phyloP scores from a whole-genome alignment of 208 protist genomes.

The Jaenimonas drosophilae region DNA sequence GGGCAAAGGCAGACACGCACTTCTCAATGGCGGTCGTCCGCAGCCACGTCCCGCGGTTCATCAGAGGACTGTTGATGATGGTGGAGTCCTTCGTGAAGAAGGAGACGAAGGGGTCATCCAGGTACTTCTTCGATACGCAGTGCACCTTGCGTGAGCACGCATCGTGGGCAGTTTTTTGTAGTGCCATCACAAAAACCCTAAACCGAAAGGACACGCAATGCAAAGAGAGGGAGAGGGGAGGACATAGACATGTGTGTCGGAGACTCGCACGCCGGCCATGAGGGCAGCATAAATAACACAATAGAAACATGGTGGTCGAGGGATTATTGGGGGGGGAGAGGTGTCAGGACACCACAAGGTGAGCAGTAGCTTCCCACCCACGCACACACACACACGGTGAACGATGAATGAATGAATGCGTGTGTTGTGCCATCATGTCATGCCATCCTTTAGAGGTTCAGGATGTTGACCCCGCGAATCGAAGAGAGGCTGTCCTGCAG shows the following conservation, averaged over 20 bases:
- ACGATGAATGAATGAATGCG: background rate
- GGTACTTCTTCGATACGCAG: constrained; percentile 74
- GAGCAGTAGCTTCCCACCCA: background rate
- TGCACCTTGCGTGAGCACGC: constrained; percentile 86
- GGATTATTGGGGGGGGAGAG: background rate
- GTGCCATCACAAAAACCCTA: constrained; percentile 52
- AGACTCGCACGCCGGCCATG: too few relatives aligned
- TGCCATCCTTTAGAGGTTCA: background rate
- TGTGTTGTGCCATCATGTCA: background rate
- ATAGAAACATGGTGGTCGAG: too few relatives aligned
- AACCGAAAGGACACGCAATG: too few relatives aligned
- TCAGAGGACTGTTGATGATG: constrained; percentile 85
- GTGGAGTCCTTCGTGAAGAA: constrained; percentile 76
- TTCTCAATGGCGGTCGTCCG: constrained; percentile 77
- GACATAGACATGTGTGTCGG: too few relatives aligned
- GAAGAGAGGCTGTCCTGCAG: constrained; percentile 26
- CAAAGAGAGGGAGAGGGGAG: too few relatives aligned
- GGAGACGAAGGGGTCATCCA: constrained; percentile 78
- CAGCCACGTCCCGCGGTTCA: constrained; percentile 89
- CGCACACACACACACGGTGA: constrained; percentile 2
- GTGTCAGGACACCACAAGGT: background rate
- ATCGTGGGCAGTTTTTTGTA: constrained; percentile 79
- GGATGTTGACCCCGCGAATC: constrained; percentile 18
- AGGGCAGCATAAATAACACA: too few relatives aligned
- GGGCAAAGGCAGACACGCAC: constrained; percentile 48